Percentiles rank a stretch among this genome's conserved stretches.
Conservation (phyloP, 345 rosid species). For the Angophora floribunda region DNA sequence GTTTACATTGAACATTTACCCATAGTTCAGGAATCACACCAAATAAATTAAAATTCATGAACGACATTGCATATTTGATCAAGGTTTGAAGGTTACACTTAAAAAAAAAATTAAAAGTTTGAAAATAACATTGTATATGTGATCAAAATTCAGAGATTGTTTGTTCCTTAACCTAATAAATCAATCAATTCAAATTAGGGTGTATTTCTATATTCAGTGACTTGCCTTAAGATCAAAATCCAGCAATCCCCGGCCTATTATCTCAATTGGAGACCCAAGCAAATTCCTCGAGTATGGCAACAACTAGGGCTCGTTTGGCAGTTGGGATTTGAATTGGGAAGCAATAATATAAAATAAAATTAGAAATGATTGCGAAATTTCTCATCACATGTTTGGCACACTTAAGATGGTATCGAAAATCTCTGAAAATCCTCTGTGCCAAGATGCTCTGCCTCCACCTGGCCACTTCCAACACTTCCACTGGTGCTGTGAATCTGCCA, state of each 20-base stretch:
- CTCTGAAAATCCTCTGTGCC: too few species aligned
- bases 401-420: neutral
- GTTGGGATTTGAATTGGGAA: neutral
- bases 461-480: too few species aligned
- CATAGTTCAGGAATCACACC: neutral
- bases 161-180: neutral
- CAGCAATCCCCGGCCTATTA: neutral
- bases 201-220: neutral
- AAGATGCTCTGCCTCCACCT: too few species aligned
- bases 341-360: accelerated
- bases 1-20: too few species aligned
- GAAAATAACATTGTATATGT: too few species aligned
- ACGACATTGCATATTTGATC: accelerated
- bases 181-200: neutral
- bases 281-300: neutral
- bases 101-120: neutral
- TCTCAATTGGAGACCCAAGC: neutral
- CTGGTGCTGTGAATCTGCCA: neutral
- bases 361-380: too few species aligned
- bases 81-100: neutral
- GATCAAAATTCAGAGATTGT: too few species aligned
- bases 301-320: neutral
- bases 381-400: neutral
- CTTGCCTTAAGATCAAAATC: neutral
- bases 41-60: too few species aligned